Base-by-base conservation (phyloP, 2,329 filamentous ascomycete species). In the Eutypa lata region DNA sequence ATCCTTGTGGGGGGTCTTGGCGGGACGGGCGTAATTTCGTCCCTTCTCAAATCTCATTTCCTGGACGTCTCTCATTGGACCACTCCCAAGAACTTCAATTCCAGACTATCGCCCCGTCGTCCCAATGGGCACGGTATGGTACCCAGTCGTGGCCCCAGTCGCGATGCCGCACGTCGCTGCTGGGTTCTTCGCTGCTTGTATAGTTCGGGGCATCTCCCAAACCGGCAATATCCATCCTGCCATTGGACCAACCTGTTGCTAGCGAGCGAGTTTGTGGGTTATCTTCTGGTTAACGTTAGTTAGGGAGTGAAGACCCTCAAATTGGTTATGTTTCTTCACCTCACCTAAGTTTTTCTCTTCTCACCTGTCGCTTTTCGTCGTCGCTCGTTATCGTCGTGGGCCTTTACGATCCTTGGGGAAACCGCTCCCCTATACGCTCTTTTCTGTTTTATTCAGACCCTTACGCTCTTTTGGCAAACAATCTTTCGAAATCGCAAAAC, bases 351-450 rank as follows among this genome's bases (percentile, higher is more conserved):
- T 6, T 4, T 38, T 38, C 13, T 38, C 35, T 38, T 38, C 35
- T 38, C 35, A 7, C 13, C 16, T 14, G 13, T 16, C 6, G 6
- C n/a, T 14, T 38, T 38, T 38, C 35, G 35, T 18, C 35, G 35
- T 38, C 35, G 35, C 16, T 45, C 22, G 42, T 28, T 45, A 42
- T 21, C 8, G 18, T 42, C 19, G 42, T 21, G 19, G 42, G n/a
- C 21, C 13, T 26, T 48, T 50, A 28, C 8, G 37, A 37, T 22
- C 33, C 22, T 49, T 50, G 26, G 37, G 48, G 48, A 50, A 31
- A 47, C 37, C n/a, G 44, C 19, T 50, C 48, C 42, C 38, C 26
- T 44, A 44, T 50, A 18, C 48, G 21, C 38, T 50, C 48, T 45
- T 45, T 50, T 45, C 24, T 13, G 38, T 21, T 28, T 31, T 38